Percentiles rank a stretch among this genome's conserved stretches.
Evolutionary conservation across 31 red algal genomes (phyloP).

Genomic region (Endocladia muricata): DNA sequence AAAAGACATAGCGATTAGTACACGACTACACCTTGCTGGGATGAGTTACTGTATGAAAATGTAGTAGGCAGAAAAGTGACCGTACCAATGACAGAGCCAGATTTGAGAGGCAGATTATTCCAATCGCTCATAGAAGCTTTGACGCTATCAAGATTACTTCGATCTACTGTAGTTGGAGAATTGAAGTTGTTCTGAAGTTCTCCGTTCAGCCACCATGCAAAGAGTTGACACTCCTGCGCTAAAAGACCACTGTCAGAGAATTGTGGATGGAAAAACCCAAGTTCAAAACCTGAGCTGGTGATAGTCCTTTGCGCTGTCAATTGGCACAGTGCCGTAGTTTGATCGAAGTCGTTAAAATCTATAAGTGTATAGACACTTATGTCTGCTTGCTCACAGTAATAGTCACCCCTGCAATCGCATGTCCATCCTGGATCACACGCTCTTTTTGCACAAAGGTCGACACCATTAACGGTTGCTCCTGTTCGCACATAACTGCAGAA

Average conservation of each 20-base stretch:
- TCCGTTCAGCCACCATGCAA: constrained; percentile 63
- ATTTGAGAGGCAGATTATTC: constrained; percentile 56
- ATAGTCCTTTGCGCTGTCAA: constrained; percentile 40
- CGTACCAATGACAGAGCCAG: constrained; percentile 60
- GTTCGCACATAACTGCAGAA: constrained; percentile 39
- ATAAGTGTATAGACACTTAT: constrained; percentile 42
- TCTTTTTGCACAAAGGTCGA: constrained; percentile 38
- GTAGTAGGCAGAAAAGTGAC: not conserved
- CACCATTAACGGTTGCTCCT: constrained; percentile 9
- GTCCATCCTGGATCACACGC: constrained; percentile 57
- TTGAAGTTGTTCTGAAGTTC: constrained; percentile 48
- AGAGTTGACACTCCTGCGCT: constrained; percentile 43
- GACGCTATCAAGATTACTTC: constrained; percentile 23
- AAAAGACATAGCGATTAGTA: no score
- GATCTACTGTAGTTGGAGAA: constrained; percentile 25
- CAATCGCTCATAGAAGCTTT: constrained; percentile 51
- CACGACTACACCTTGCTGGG: no score
- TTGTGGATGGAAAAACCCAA: constrained; percentile 64
- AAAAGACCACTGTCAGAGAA: constrained; percentile 60
- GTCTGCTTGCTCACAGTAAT: constrained; percentile 44
- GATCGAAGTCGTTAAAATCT: constrained; percentile 47
- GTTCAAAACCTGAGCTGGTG: constrained; percentile 52
- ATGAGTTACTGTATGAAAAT: no score
- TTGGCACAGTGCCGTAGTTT: constrained; percentile 29
- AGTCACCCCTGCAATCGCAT: constrained; percentile 56